Evolutionary conservation across 768 basidiomycete genomes (phyloP).

Genomic region (Psilocybe cubensis): DNA sequence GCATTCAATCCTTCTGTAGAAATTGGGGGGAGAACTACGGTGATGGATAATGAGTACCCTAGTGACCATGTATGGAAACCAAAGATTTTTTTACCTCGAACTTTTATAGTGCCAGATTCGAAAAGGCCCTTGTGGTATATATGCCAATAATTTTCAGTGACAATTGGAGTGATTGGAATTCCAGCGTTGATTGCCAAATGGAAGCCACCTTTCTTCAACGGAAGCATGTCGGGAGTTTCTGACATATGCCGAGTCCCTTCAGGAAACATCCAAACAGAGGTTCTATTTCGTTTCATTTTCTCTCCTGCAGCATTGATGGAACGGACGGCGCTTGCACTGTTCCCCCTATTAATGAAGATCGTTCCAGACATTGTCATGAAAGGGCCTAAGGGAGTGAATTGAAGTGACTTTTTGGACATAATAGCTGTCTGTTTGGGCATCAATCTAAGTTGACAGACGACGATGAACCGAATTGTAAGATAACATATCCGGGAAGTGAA

Average conservation of each 20-base stretch:
- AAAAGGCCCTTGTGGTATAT: constrained; percentile 82
- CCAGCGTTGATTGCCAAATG: constrained; percentile 92
- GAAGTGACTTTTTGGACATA: constrained; percentile 91
- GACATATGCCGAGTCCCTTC: constrained; percentile 90
- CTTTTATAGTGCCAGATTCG: constrained; percentile 72
- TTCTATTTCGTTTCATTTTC: constrained; percentile 67
- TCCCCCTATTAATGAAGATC: constrained; percentile 89
- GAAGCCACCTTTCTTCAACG: constrained; percentile 98
- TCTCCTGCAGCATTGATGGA: constrained; percentile 80
- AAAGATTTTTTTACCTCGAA: constrained; percentile 65
- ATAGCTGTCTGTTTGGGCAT: constrained; percentile 85
- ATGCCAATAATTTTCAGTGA: constrained; percentile 92
- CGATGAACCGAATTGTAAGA: constrained; percentile 5
- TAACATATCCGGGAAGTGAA: constrained; percentile 8
- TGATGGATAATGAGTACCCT: background rate
- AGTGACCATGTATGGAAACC: background rate
- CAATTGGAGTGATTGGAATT: constrained; percentile 89
- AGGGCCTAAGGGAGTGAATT: constrained; percentile 87
- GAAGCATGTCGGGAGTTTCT: constrained; percentile 67
- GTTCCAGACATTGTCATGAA: constrained; percentile 91
- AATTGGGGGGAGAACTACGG: constrained; percentile 89
- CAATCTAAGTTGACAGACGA: constrained; percentile 48
- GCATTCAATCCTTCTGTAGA: constrained; percentile 71
- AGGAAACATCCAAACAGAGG: constrained; percentile 93
- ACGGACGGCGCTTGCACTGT: constrained; percentile 70